Percentiles rank a stretch among this genome's conserved stretches.
These are phyloP conservation scores for Teratosphaeriaceae sp. DNA, from an alignment of 2,329 filamentous ascomycete species.

Conservation along the genomic window DNA sequence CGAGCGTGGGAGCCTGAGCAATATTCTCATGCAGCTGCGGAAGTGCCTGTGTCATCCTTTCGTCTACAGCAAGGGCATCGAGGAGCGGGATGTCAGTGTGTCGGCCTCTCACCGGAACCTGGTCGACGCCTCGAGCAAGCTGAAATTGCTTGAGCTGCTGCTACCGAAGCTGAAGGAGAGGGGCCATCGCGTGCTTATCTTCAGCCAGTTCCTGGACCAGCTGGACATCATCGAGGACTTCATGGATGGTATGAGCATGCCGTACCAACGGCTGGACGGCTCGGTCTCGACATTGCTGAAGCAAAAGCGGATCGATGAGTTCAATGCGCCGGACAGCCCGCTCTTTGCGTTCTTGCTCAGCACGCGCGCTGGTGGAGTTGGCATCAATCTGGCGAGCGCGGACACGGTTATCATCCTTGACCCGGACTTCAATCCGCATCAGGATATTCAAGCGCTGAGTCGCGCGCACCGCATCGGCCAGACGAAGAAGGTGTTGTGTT, in stretches of 20 bases:
- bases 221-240: slow-evolving; percentile 90
- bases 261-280: slow-evolving; percentile 81
- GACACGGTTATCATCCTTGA: slow-evolving; percentile 98
- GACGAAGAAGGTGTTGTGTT: slow-evolving; percentile 90
- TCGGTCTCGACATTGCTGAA: slow-evolving; percentile 73
- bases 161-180: slow-evolving; percentile 78
- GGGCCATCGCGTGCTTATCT: slow-evolving; percentile 87
- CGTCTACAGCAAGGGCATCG: slow-evolving; percentile 83
- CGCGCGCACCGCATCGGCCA: slow-evolving; percentile 95
- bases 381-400: slow-evolving; percentile 93
- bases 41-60: slow-evolving; percentile 97
- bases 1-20: slow-evolving; percentile 78
- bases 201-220: slow-evolving; percentile 89
- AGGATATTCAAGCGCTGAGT: slow-evolving; percentile 92
- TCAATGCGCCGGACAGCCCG: slow-evolving; percentile 75
- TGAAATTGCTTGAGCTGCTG: slow-evolving; percentile 76
- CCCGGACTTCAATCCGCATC: slow-evolving; percentile 95
- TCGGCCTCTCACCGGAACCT: slow-evolving; percentile 68
- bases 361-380: slow-evolving; percentile 89
- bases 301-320: slow-evolving; percentile 89
- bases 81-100: slow-evolving; percentile 64
- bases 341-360: slow-evolving; percentile 90
- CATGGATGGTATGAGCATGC: slow-evolving; percentile 64
- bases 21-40: slow-evolving; percentile 89
- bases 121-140: slow-evolving; percentile 84